Percentiles rank a stretch among this genome's conserved stretches.
Conservation (phyloP, 1,139 yeast genomes). For the Geotrichum cucujoidarum region DNA sequence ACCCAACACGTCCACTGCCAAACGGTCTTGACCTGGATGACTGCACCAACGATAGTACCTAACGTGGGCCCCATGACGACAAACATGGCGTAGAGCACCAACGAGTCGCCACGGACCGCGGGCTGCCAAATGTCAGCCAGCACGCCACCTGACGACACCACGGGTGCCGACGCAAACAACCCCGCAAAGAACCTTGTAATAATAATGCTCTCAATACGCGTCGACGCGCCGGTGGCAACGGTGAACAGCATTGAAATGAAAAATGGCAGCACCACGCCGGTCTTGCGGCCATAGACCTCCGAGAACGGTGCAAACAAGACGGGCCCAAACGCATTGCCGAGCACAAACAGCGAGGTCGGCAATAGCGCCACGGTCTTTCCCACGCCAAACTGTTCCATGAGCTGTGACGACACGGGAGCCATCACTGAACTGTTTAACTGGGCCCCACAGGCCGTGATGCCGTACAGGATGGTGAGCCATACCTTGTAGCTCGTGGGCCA, state of each 20-base stretch:
- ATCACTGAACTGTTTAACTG: slow-evolving; percentile 42
- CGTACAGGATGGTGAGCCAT: slow-evolving; percentile 42
- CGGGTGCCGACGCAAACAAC: slow-evolving; percentile 66
- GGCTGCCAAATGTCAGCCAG: slow-evolving; percentile 63
- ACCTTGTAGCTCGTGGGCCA: slow-evolving; percentile 39
- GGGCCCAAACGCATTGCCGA: slow-evolving; percentile 77
- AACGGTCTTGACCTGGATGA: slow-evolving; percentile 45
- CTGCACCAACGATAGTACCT: slow-evolving; percentile 67
- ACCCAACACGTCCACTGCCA: slow-evolving; percentile 63
- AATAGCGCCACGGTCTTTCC: slow-evolving; percentile 57
- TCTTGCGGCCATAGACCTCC: slow-evolving; percentile 69
- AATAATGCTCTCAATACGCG: slow-evolving; percentile 54
- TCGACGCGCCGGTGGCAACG: slow-evolving; percentile 55
- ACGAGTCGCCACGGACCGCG: slow-evolving; percentile 60
- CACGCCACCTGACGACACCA: slow-evolving; percentile 76
- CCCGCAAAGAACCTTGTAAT: slow-evolving; percentile 64
- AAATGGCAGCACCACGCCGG: slow-evolving; percentile 61
- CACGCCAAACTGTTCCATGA: slow-evolving; percentile 48
- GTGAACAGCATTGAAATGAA: slow-evolving; percentile 43
- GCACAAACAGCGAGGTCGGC: slow-evolving; percentile 61
- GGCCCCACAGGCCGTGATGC: slow-evolving; percentile 43
- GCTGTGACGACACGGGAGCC: slow-evolving; percentile 43
- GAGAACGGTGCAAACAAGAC: slow-evolving; percentile 73
- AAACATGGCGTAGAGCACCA: slow-evolving; percentile 64
- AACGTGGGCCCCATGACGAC: slow-evolving; percentile 71